Evolutionary conservation across 768 basidiomycete genomes (phyloP).

Genomic region (Agaricus blazei): DNA sequence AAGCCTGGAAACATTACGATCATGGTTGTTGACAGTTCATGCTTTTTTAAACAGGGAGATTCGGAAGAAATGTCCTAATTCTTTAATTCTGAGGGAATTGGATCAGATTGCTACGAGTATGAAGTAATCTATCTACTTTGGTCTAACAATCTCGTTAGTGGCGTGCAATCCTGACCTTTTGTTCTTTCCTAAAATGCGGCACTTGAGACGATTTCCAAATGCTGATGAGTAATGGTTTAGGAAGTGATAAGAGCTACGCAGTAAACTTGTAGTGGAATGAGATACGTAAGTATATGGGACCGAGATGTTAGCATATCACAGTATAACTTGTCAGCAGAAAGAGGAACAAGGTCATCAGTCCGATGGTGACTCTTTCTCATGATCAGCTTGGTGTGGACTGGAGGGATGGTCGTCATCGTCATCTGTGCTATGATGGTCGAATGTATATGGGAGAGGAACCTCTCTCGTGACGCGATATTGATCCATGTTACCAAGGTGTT

Average conservation of each 20-base stretch:
- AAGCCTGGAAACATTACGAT: background rate
- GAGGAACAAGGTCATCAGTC: too few species aligned
- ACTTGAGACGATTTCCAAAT: too few species aligned
- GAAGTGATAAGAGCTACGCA: too few species aligned
- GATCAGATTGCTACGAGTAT: conserved; percentile 60
- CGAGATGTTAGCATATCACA: too few species aligned
- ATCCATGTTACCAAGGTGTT: conserved; percentile 90
- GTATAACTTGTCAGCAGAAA: too few species aligned
- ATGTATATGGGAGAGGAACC: conserved; percentile 74
- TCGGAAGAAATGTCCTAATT: conserved; percentile 71
- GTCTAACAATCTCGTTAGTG: background rate
- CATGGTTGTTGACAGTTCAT: conserved; percentile 1
- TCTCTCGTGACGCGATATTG: conserved; percentile 88
- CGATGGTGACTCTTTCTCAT: background rate
- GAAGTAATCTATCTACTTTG: conserved; percentile 39
- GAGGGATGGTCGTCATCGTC: conserved; percentile 28
- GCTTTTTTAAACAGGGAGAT: conserved; percentile 47
- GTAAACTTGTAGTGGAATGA: too few species aligned
- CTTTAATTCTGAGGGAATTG: conserved; percentile 73
- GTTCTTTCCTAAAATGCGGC: too few species aligned
- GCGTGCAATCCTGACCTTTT: too few species aligned
- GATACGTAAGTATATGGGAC: too few species aligned
- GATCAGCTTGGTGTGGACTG: background rate
- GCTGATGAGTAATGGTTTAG: too few species aligned
- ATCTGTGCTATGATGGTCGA: conserved; percentile 45